These are phyloP conservation scores for Suillus subaureus DNA, from an alignment of 768 basidiomycete genomes.

Conservation along the genomic window DNA sequence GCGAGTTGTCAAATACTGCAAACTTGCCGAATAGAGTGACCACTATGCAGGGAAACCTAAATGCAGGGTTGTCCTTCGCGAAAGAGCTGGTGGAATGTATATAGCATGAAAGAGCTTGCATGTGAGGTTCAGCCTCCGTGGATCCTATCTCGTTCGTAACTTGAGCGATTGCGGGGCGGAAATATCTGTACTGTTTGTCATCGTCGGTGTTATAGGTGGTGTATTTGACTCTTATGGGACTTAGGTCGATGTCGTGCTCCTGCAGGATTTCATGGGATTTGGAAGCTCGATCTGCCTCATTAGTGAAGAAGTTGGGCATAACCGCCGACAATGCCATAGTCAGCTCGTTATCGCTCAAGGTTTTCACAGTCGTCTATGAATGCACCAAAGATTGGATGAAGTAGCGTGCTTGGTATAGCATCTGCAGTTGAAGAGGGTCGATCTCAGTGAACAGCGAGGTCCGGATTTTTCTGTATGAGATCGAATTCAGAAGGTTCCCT, in stretches of 20 bases:
- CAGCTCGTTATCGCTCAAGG: neutral
- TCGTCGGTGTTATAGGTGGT: no score
- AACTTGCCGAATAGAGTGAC: neutral
- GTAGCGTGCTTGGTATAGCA: neutral
- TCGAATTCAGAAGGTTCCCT: neutral
- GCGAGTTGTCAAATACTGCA: neutral
- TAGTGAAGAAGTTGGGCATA: neutral
- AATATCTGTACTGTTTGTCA: no score
- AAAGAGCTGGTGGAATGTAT: neutral
- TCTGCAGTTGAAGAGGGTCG: neutral
- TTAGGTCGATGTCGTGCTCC: neutral
- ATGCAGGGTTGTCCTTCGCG: neutral
- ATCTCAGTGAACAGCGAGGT: neutral
- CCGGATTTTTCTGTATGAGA: neutral
- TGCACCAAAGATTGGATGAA: neutral
- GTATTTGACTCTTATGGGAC: neutral
- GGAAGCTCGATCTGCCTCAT: neutral
- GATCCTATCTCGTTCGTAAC: neutral
- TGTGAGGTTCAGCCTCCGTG: neutral
- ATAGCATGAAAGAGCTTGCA: neutral
- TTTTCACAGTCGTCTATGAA: neutral
- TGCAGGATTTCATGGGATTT: neutral
- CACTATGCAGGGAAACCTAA: neutral
- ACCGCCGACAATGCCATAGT: neutral
- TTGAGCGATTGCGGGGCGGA: neutral